Evolutionary conservation across 2,329 filamentous ascomycete species (phyloP).

Genomic region (Clonostachys rosea): DNA sequence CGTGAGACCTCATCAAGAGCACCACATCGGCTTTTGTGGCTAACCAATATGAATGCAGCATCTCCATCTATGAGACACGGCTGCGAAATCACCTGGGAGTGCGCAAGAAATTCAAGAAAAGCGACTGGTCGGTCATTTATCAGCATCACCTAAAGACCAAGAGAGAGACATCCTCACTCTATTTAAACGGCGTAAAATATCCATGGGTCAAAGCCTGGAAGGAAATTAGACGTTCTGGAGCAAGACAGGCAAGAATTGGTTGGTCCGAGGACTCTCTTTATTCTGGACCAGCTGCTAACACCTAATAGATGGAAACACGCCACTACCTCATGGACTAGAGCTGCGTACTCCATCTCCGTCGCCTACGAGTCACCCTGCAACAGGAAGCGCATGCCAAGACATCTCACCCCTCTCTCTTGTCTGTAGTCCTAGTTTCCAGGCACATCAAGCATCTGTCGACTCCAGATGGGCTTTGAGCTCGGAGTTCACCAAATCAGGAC

Average conservation of each 20-base stretch:
- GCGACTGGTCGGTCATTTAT: not conserved
- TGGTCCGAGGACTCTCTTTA: no score
- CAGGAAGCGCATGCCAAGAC: no score
- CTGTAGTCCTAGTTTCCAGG: no score
- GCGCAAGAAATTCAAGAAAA: not conserved
- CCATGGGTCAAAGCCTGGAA: not conserved
- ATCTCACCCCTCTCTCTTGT: no score
- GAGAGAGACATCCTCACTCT: not conserved
- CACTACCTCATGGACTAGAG: no score
- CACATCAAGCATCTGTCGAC: no score
- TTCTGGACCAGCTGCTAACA: no score
- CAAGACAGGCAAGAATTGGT: not conserved
- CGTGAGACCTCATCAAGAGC: not conserved
- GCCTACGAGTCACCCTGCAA: no score
- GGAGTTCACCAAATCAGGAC: no score
- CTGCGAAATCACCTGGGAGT: not conserved
- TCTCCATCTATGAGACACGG: not conserved
- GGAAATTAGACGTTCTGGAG: not conserved
- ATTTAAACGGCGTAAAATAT: not conserved
- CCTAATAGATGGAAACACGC: no score
- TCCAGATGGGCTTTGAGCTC: no score
- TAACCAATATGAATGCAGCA: not conserved
- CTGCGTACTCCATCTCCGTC: no score
- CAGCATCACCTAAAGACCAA: not conserved
- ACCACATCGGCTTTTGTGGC: not conserved